Evolutionary conservation across 495 filamentous ascomycete species (phyloP).

Genomic region (Hypoxylon rickii): DNA sequence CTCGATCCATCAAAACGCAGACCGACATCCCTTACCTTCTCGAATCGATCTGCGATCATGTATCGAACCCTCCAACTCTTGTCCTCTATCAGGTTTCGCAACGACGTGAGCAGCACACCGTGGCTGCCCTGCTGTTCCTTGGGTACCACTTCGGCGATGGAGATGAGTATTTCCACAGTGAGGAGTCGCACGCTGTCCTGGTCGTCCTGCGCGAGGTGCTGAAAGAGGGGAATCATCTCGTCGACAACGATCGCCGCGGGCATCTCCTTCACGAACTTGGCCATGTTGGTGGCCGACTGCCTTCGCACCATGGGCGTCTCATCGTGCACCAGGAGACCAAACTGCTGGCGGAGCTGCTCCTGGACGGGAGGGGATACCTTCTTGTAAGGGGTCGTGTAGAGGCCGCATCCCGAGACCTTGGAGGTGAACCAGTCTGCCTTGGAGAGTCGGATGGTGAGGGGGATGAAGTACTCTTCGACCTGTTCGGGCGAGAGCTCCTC

Average conservation of each 20-base stretch:
- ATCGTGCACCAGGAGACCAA: conserved; percentile 90
- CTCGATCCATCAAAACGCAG: not conserved
- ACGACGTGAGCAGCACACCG: conserved; percentile 83
- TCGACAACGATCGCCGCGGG: conserved; percentile 86
- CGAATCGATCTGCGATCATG: conserved; percentile 98
- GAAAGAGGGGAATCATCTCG: conserved; percentile 98
- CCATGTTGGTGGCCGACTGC: conserved; percentile 92
- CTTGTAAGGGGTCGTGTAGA: conserved; percentile 89
- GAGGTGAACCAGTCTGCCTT: conserved; percentile 99
- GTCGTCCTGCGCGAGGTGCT: conserved; percentile 92
- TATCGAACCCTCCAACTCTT: conserved; percentile 99
- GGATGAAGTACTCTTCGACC: conserved; percentile 95
- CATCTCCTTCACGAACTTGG: conserved; percentile 98
- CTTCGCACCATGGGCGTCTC: conserved; percentile 98
- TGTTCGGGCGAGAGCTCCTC: conserved; percentile 85
- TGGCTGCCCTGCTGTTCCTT: conserved; percentile 98
- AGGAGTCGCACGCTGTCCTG: conserved; percentile 96
- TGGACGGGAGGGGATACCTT: conserved; percentile 84
- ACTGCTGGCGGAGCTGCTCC: conserved; percentile 86
- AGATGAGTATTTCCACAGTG: conserved; percentile 94
- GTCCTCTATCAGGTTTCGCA: conserved; percentile 93
- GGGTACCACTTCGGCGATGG: conserved; percentile 94
- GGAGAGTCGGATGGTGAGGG: conserved; percentile 88
- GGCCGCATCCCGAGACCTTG: conserved; percentile 95
- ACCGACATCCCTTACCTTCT: conserved; percentile 68